These are phyloP conservation scores for Rubia balearica DNA, from an alignment of 305 asterid genomes.

Conservation along the genomic window DNA sequence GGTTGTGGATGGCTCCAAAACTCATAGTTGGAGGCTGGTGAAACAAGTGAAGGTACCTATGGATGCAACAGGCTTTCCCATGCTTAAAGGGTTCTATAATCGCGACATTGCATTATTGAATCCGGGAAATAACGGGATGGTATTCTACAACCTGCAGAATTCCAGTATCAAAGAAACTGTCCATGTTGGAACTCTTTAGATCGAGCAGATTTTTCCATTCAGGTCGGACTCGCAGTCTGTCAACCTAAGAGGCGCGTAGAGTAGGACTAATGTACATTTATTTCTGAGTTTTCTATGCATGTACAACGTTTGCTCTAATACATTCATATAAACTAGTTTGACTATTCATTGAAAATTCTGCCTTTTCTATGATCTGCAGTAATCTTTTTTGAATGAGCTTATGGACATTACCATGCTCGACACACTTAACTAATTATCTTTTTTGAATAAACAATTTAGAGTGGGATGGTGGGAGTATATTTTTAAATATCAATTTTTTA, in stretches of 20 bases:
- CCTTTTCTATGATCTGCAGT: too few relatives aligned
- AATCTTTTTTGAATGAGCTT: too few relatives aligned
- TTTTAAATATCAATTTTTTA: too few relatives aligned
- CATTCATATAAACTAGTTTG: too few relatives aligned
- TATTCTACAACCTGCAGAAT: background rate
- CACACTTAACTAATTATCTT: too few relatives aligned
- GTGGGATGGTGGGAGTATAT: too few relatives aligned
- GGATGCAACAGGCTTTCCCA: too few relatives aligned
- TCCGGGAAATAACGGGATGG: background rate
- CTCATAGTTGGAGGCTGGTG: background rate
- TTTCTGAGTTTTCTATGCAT: background rate
- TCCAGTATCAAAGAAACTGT: background rate
- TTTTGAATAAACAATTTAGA: too few relatives aligned
- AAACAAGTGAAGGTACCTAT: background rate
- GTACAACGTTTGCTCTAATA: too few relatives aligned
- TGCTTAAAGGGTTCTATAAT: background rate
- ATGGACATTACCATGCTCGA: too few relatives aligned
- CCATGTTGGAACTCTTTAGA: background rate
- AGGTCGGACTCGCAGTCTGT: background rate
- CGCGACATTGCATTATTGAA: background rate
- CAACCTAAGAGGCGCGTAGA: background rate
- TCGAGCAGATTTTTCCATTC: background rate
- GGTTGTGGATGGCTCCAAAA: background rate
- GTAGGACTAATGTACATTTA: background rate
- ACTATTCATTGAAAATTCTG: background rate